Base-by-base conservation (phyloP, 139 green algal species). In the Chlorella sp. region DNA sequence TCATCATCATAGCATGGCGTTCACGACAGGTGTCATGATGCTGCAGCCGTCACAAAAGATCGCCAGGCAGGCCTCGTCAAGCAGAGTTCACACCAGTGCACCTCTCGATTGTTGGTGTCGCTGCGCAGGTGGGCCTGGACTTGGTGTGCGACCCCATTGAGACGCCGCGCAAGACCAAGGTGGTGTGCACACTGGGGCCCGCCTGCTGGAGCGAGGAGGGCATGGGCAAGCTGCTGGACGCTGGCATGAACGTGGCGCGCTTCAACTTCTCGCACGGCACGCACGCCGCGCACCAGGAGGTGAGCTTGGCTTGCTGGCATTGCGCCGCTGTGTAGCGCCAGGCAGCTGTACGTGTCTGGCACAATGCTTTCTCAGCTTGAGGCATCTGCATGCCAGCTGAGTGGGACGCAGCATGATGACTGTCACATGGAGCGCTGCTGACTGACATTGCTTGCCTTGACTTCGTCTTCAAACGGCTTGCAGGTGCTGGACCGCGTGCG, bases 211-310 rank as follows among this genome's bases (percentile, higher is more conserved):
- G 24, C 5, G 85, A 87, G 76, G 79, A 85, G 62, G 72, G 68
- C 0, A 50, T 93, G 49, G 73, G 31, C 2, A 17, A 2, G 6
- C 63, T 94, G 67, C 51, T 91, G 59, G 83, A 89, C 42, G 82
- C 84, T 32, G 88, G 88, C 70, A 89, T 93, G 84, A 82, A 85
- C 67, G 75, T 94, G 5, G 31, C 76, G 2, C 85, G 86, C 26
- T 73, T 93, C 59, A 93, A 92, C 83, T 93, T 94, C 73, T 82
- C 60, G 33, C 86, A 93, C 68, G 88, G 88, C 49, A 72, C 81
- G 64, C 88, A 94, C 63, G 70, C 77, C 24, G 79, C 65, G 60
- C 63, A 69, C 31, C 63, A 69, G 55, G 24, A 64, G 55, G 55
- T 64, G 22, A 64, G 55, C 42, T 55, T 10, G 42, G 42, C 42